Evolutionary conservation across 345 rosid genomes (phyloP).

Genomic region (Clarkia xantiana): DNA sequence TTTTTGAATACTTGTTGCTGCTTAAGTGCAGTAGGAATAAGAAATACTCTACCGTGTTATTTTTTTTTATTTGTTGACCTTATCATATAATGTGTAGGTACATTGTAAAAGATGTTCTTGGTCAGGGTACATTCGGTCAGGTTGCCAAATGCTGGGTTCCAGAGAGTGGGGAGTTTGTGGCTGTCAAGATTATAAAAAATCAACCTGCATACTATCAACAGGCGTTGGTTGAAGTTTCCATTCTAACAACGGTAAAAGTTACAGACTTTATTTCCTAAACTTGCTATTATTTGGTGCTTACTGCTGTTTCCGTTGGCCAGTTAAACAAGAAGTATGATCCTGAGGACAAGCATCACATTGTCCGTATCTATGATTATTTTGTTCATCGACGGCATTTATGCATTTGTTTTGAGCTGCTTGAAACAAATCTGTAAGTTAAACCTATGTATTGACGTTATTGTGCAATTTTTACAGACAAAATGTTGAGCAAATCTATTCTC

Average conservation of each 20-base stretch:
- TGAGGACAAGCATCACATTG: slow-evolving; percentile 95
- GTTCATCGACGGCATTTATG: slow-evolving; percentile 74
- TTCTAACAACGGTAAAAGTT: slow-evolving; percentile 61
- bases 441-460: too few relatives aligned
- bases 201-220: slow-evolving; percentile 4
- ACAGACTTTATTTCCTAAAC: too few relatives aligned
- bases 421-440: slow-evolving; percentile 78
- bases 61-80: slow-evolving; percentile 2
- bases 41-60: neutral
- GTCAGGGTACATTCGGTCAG: slow-evolving; percentile 3
- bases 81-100: slow-evolving; percentile 28
- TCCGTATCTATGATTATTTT: slow-evolving; percentile 92
- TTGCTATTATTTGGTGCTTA: slow-evolving; percentile 3
- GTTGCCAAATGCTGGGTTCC: slow-evolving; percentile 4
- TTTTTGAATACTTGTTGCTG: too few relatives aligned
- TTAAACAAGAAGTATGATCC: slow-evolving; percentile 96
- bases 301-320: slow-evolving; percentile 27
- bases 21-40: too few relatives aligned
- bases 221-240: slow-evolving; percentile 1
- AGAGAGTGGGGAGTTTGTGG: neutral
- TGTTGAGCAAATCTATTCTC: too few relatives aligned
- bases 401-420: slow-evolving; percentile 93
- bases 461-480: too few relatives aligned
- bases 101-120: slow-evolving; percentile 2
- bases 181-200: neutral